These are phyloP conservation scores for Mucor mucedo DNA, from an alignment of 371 early-diverging fungal species.

Conservation along the genomic window DNA sequence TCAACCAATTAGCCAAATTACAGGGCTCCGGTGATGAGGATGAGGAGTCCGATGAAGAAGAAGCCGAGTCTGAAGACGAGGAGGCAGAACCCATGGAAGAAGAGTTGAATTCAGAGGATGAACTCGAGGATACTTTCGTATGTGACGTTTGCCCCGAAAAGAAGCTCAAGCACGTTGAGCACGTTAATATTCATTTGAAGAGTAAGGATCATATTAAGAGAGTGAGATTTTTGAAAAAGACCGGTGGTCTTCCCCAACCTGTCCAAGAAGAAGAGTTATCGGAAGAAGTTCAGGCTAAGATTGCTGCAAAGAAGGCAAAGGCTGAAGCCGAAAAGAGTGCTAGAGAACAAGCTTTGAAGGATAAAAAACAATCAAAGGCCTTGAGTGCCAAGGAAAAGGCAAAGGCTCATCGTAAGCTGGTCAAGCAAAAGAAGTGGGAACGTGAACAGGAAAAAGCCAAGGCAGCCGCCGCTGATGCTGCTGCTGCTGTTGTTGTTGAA, in stretches of 20 bases:
- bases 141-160: slow-evolving; percentile 44
- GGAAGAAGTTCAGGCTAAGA: slow-evolving; percentile 15
- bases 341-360: slow-evolving; percentile 7
- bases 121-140: slow-evolving; percentile 21
- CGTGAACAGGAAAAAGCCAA: slow-evolving; percentile 15
- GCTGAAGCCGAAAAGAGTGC: slow-evolving; percentile 6
- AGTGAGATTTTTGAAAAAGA: slow-evolving; percentile 23
- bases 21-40: slow-evolving; percentile 13
- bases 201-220: slow-evolving; percentile 33
- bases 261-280: slow-evolving; percentile 4
- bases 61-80: slow-evolving; percentile 12
- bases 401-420: slow-evolving; percentile 25
- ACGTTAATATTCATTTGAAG: slow-evolving; percentile 40
- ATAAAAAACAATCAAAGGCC: slow-evolving; percentile 16
- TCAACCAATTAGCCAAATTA: slow-evolving; percentile 20
- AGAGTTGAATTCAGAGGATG: slow-evolving; percentile 11
- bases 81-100: slow-evolving; percentile 10
- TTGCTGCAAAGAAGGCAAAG: slow-evolving; percentile 14
- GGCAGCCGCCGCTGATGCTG: slow-evolving; percentile 2
- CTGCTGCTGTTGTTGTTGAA: no score
- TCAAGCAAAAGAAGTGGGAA: slow-evolving; percentile 25
- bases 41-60: slow-evolving; percentile 14
- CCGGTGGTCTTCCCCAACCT: slow-evolving; percentile 13
- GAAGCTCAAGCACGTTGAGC: slow-evolving; percentile 28
- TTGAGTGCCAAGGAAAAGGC: slow-evolving; percentile 17